Conservation (phyloP, 305 asterid genomes). For the Striga hermonthica region DNA sequence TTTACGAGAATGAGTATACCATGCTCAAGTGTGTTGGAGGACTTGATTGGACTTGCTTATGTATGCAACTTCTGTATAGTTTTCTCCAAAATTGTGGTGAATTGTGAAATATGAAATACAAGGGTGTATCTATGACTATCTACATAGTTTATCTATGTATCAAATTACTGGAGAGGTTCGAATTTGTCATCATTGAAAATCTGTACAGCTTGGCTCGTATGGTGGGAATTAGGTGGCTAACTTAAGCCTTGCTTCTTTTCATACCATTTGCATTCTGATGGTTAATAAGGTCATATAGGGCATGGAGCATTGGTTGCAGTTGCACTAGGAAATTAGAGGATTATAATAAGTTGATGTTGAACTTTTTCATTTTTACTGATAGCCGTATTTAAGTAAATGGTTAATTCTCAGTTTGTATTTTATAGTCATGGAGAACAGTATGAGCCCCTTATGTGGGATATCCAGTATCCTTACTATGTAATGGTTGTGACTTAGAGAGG, state of each 20-base stretch:
- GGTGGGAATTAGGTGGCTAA: background rate
- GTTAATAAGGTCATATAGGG: constrained; percentile 14
- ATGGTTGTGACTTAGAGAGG: no score
- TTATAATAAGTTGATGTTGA: background rate
- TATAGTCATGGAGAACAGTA: background rate
- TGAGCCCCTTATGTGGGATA: background rate
- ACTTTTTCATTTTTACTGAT: constrained; percentile 11
- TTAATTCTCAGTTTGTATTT: background rate
- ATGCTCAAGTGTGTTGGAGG: background rate
- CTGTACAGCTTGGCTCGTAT: background rate
- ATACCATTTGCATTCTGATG: constrained; percentile 4
- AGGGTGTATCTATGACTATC: background rate
- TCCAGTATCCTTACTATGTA: background rate
- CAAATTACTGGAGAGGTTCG: constrained; percentile 1
- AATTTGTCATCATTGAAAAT: constrained; percentile 10
- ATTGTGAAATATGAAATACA: background rate
- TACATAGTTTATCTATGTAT: background rate
- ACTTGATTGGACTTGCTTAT: background rate
- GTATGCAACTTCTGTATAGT: background rate
- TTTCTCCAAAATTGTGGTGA: background rate
- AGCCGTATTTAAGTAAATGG: background rate
- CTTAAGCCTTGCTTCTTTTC: constrained; percentile 12
- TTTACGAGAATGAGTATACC: constrained; percentile 1
- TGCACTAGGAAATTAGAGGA: background rate
- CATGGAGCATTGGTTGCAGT: background rate